Percentiles rank a stretch among this genome's conserved stretches.
phyloP scores from a whole-genome alignment of 179 eudicot genomes.

The Monotropa hypopitys region DNA sequence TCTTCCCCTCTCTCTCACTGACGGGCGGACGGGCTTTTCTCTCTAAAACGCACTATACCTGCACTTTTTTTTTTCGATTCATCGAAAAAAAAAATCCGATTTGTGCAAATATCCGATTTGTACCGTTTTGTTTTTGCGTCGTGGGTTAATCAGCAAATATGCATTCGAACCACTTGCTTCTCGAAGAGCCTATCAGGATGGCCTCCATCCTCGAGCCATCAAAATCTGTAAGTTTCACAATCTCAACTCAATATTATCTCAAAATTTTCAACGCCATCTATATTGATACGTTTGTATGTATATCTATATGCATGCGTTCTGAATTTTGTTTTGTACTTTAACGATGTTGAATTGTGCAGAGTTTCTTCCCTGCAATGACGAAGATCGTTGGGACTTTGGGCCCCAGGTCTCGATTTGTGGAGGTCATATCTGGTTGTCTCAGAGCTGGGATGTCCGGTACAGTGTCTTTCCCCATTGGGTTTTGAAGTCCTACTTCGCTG shows the following conservation, averaged over 20 bases:
- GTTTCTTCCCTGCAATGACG: slow-evolving; percentile 56
- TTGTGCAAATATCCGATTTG: neutral
- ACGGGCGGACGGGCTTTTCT: too few species aligned
- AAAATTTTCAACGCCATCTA: neutral
- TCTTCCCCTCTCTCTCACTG: too few species aligned
- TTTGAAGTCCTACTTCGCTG: too few species aligned
- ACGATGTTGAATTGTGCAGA: slow-evolving; percentile 20
- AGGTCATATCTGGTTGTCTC: slow-evolving; percentile 56
- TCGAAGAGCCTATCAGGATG: slow-evolving; percentile 94
- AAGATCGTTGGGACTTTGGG: slow-evolving; percentile 83
- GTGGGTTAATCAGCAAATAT: slow-evolving; percentile 17
- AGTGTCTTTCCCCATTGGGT: too few species aligned
- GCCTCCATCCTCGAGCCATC: slow-evolving; percentile 83
- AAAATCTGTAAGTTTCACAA: slow-evolving; percentile 33
- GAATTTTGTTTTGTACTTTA: neutral
- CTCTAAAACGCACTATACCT: too few species aligned
- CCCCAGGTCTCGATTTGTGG: slow-evolving; percentile 56
- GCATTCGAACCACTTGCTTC: slow-evolving; percentile 75
- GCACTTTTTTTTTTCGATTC: neutral
- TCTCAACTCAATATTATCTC: neutral
- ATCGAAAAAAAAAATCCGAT: neutral
- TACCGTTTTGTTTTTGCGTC: neutral
- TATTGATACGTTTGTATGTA: neutral
- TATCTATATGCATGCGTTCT: neutral
- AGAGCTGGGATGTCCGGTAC: slow-evolving; percentile 85